Evolutionary conservation across 441 rosid species (phyloP), one percentile per base, ranked within the genome.

Genomic region (Corymbia calophylla): DNA sequence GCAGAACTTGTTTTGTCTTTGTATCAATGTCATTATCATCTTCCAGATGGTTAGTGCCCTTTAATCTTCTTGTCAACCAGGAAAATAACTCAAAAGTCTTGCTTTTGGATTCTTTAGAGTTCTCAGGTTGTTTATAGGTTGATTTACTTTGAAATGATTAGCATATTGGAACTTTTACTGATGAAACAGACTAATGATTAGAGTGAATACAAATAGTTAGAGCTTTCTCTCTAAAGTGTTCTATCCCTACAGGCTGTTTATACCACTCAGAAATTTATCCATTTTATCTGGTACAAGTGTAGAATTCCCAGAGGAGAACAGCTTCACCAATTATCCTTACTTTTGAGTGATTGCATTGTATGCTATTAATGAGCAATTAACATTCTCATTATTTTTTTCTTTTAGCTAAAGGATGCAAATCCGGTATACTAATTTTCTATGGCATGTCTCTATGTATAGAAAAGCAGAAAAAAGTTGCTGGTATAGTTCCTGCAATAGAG

Each of bases 1-100:
- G 99, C 96, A 73, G 99, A 98, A 94, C 92, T 98, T 91, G 95
- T 95, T 91, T 93, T 96, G 92, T 97, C 98, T 89, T 91, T 98
- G 84, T 95, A 94, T 93, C 94, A 91, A 88, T 93, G 93, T 91
- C 95, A 91, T 91, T 91, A 91, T 89, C 88, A 87, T 89, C 95
- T 95, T 90, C 92, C 96, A 77, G 66, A 92, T 88, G 99, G 98
- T 97, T 91, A 60, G 98, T 94, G 53, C 90, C 85, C 91, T 88
- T 80, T 53, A 87, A 39, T 81, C 44, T 54, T 56, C 68, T 82
- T 87, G 32, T 86, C 87, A 91, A 64, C 19, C 80, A 3, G n/a
- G 49, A 77, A 44, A 44, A 12, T 77, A 77, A 9, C 3, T 39
- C 51, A 35, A 70, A 70, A 39, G 51, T 39, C 51, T 39, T 77